A percentile compares a stretch with the other conserved stretches of the same genome.
Evolutionary conservation across 2,329 filamentous ascomycete species (phyloP).

Genomic region (Trichoderma brevicompactum): DNA sequence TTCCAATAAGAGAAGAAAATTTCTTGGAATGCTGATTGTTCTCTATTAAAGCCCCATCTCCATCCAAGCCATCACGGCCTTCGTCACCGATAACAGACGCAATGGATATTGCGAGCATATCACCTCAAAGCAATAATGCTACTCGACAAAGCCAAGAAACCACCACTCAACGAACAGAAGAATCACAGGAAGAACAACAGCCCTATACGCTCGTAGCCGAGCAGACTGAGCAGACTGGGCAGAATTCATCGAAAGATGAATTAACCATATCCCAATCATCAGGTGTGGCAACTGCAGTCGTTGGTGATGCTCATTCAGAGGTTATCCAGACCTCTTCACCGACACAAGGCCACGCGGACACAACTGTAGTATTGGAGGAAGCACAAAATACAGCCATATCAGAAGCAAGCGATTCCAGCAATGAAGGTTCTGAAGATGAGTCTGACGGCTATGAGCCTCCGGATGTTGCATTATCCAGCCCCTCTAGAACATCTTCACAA

Average conservation of each 20-base stretch:
- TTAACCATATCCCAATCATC: background rate
- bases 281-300: background rate
- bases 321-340: background rate
- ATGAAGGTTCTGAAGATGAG: constrained; percentile 42
- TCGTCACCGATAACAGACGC: constrained; percentile 1
- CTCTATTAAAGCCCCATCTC: background rate
- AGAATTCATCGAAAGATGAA: background rate
- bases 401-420: constrained; percentile 42
- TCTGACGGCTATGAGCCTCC: constrained; percentile 63
- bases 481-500: background rate
- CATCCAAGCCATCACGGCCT: background rate
- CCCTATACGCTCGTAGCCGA: background rate
- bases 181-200: constrained; percentile 11
- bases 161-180: background rate
- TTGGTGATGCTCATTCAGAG: background rate
- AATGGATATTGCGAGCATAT: constrained; percentile 25
- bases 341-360: background rate
- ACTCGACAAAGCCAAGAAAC: constrained; percentile 1
- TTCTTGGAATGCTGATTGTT: background rate
- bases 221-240: background rate
- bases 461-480: constrained; percentile 39
- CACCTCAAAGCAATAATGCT: constrained; percentile 11
- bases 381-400: constrained; percentile 31
- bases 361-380: background rate
- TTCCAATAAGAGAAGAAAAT: background rate